Percentiles rank a stretch among this genome's conserved stretches.
These are phyloP conservation scores for Candolleomyces aberdarensis DNA, from an alignment of 768 basidiomycete genomes.

Conservation along the genomic window DNA sequence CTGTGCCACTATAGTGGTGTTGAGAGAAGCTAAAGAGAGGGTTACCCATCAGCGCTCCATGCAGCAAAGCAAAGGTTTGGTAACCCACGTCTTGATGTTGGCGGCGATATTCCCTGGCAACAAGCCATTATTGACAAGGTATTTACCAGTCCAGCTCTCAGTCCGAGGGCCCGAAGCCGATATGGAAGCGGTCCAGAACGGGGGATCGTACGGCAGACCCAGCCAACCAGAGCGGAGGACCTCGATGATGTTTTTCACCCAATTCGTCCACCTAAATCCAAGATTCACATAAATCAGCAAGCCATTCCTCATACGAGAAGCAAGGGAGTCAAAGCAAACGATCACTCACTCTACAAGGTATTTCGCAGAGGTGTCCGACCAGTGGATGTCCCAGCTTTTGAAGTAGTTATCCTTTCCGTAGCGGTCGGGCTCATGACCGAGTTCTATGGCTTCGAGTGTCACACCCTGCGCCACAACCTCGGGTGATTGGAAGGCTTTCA, in stretches of 20 bases:
- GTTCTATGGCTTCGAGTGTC: background rate
- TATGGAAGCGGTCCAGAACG: background rate
- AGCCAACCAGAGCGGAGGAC: background rate
- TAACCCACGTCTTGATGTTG: background rate
- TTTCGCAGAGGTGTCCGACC: constrained; percentile 1
- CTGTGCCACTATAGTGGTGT: constrained; percentile 1
- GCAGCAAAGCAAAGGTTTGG: background rate
- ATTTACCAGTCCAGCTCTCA: background rate
- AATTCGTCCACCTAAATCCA: background rate
- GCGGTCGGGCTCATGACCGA: background rate
- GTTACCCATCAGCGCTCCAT: background rate
- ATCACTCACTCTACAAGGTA: background rate
- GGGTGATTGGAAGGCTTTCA: background rate
- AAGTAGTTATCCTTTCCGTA: constrained; percentile 3
- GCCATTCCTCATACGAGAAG: background rate
- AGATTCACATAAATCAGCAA: background rate
- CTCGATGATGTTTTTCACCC: constrained; percentile 4
- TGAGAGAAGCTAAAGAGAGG: background rate
- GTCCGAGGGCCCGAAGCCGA: background rate
- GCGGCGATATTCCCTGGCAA: background rate
- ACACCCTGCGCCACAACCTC: background rate
- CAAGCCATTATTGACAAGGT: background rate
- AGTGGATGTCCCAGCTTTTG: background rate
- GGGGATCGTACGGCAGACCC: background rate
- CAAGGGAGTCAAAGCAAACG: background rate